Percentiles rank a stretch among this genome's conserved stretches.
These are phyloP conservation scores for Metschnikowia cubensis DNA, from an alignment of 805 yeast species.

Conservation along the genomic window DNA sequence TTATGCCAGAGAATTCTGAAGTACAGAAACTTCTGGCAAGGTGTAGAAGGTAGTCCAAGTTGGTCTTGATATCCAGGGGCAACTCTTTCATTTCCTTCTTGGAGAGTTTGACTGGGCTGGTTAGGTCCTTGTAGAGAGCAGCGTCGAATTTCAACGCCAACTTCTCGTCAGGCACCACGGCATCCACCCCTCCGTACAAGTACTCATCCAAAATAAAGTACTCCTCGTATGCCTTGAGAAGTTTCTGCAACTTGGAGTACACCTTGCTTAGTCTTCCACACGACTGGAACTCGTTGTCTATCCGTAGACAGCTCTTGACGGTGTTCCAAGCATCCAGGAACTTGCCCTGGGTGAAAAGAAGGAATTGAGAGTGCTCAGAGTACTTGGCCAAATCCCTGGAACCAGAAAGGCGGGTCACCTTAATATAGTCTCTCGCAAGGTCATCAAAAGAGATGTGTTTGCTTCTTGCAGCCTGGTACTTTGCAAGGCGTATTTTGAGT, in stretches of 20 bases:
- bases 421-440: constrained; percentile 21
- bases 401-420: constrained; percentile 27
- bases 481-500: constrained; percentile 25
- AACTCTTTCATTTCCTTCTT: constrained; percentile 24
- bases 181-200: constrained; percentile 17
- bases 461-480: constrained; percentile 3
- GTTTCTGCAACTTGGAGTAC: constrained; percentile 42
- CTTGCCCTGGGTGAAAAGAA: constrained; percentile 48
- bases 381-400: constrained; percentile 23
- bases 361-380: constrained; percentile 24
- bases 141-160: constrained; percentile 11
- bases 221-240: constrained; percentile 38
- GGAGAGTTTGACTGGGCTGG: constrained; percentile 23
- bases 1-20: constrained; percentile 12
- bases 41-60: constrained; percentile 40
- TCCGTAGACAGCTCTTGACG: constrained; percentile 65
- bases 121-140: constrained; percentile 2
- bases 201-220: constrained; percentile 37
- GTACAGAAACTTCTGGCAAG: constrained; percentile 30
- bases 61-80: constrained; percentile 34
- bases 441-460: constrained; percentile 1
- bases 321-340: constrained; percentile 49
- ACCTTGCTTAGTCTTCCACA: constrained; percentile 59
- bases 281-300: constrained; percentile 64
- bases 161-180: constrained; percentile 10